Conservation (phyloP, 805 yeast genomes). For the Pichia pseudocactophila region DNA sequence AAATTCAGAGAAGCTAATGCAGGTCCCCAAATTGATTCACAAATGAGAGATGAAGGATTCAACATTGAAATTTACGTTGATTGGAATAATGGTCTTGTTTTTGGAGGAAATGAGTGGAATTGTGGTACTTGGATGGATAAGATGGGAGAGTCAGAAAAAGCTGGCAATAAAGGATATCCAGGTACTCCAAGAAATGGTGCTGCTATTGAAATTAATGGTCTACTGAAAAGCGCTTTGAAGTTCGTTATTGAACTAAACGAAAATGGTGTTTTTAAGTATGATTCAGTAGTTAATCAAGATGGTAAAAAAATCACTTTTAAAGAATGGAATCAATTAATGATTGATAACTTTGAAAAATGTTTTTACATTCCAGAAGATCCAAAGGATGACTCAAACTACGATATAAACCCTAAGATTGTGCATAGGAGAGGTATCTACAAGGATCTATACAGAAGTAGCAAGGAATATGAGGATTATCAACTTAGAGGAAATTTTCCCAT, state of each 20-base stretch:
- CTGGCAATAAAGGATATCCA: constrained; percentile 84
- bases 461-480: constrained; percentile 90
- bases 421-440: constrained; percentile 93
- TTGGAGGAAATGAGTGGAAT: constrained; percentile 86
- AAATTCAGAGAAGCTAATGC: constrained; percentile 92
- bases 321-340: constrained; percentile 67
- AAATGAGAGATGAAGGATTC: constrained; percentile 89
- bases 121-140: constrained; percentile 99
- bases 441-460: constrained; percentile 73
- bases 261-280: constrained; percentile 48
- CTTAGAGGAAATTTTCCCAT: constrained; percentile 86
- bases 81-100: constrained; percentile 80
- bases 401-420: constrained; percentile 54
- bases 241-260: constrained; percentile 58
- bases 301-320: constrained; percentile 48
- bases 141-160: constrained; percentile 89
- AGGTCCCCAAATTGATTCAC: constrained; percentile 78
- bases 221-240: constrained; percentile 74
- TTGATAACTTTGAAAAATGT: constrained; percentile 66
- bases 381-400: constrained; percentile 49
- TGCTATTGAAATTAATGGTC: constrained; percentile 84
- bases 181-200: constrained; percentile 99
- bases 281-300: constrained; percentile 46
- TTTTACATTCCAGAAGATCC: constrained; percentile 68
- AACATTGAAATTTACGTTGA: constrained; percentile 74